Evolutionary conservation across 257 asterid genomes (phyloP).

Genomic region (Solanum chaucha): DNA sequence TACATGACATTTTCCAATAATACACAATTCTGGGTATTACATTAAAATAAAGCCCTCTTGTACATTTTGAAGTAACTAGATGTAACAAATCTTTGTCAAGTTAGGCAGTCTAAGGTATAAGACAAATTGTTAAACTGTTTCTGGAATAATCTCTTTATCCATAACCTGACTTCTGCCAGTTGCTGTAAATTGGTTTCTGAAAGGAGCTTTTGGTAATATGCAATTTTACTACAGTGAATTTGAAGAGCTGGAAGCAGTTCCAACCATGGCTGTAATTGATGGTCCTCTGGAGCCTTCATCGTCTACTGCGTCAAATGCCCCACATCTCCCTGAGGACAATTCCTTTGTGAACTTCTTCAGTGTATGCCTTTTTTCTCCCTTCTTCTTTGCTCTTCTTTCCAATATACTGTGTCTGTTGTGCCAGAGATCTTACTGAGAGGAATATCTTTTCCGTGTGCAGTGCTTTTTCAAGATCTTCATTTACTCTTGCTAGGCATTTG

Average conservation of each 20-base stretch:
- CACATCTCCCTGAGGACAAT: slow-evolving; percentile 66
- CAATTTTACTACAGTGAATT: slow-evolving; percentile 48
- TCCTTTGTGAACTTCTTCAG: slow-evolving; percentile 80
- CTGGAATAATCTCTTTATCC: not conserved
- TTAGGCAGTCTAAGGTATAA: not conserved
- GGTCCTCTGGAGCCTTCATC: slow-evolving; percentile 80
- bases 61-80: not conserved
- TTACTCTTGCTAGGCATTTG: not conserved
- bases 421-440: not conserved
- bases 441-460: not conserved
- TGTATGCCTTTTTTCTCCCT: slow-evolving; percentile 28
- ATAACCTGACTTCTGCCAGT: not conserved
- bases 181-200: not conserved
- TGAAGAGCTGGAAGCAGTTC: slow-evolving; percentile 94
- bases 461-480: not conserved
- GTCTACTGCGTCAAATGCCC: slow-evolving; percentile 30
- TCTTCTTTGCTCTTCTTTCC: not conserved
- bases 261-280: slow-evolving; percentile 73
- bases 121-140: not conserved
- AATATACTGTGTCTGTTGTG: not conserved
- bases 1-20: not conserved
- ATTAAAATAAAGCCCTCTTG: not conserved
- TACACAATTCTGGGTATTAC: not conserved
- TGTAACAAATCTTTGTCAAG: not conserved
- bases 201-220: not conserved